Conservation (phyloP, 495 filamentous ascomycete genomes). For the Aspergillus nanangensis region DNA sequence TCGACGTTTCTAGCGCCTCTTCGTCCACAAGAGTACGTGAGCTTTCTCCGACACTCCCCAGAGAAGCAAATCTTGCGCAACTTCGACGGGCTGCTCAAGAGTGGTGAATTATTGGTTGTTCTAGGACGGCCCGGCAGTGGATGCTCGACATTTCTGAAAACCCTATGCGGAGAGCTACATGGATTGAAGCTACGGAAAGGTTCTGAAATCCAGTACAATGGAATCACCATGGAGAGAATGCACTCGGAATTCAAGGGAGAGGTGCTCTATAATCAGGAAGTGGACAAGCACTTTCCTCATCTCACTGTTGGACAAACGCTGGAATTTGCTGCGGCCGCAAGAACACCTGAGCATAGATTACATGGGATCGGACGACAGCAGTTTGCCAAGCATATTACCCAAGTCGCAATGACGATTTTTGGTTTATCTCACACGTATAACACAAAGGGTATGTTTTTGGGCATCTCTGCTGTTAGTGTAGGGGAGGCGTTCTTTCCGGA, state of each 20-base stretch:
- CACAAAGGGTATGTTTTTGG: conserved; percentile 34
- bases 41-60: conserved; percentile 17
- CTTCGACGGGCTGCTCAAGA: conserved; percentile 36
- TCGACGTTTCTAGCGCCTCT: conserved; percentile 46
- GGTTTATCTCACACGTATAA: conserved; percentile 56
- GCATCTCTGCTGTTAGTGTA: background rate
- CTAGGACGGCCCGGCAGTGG: conserved; percentile 42
- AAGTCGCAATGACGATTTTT: conserved; percentile 59
- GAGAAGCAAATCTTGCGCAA: conserved; percentile 39
- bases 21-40: conserved; percentile 40
- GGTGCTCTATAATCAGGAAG: conserved; percentile 58
- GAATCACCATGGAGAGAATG: conserved; percentile 48
- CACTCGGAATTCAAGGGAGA: conserved; percentile 59
- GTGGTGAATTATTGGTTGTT: conserved; percentile 37
- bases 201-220: conserved; percentile 49
- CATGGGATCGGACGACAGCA: conserved; percentile 35
- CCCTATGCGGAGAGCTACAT: conserved; percentile 32
- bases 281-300: conserved; percentile 63
- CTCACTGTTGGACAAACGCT: conserved; percentile 65
- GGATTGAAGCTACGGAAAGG: conserved; percentile 35
- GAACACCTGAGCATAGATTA: conserved; percentile 42
- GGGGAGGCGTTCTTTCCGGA: background rate
- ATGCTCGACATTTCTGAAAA: conserved; percentile 42
- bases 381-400: conserved; percentile 43
- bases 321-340: conserved; percentile 55